These are phyloP conservation scores for Cyclotella distinguenda DNA, from an alignment of 108 stramenopile genomes.

Conservation along the genomic window DNA sequence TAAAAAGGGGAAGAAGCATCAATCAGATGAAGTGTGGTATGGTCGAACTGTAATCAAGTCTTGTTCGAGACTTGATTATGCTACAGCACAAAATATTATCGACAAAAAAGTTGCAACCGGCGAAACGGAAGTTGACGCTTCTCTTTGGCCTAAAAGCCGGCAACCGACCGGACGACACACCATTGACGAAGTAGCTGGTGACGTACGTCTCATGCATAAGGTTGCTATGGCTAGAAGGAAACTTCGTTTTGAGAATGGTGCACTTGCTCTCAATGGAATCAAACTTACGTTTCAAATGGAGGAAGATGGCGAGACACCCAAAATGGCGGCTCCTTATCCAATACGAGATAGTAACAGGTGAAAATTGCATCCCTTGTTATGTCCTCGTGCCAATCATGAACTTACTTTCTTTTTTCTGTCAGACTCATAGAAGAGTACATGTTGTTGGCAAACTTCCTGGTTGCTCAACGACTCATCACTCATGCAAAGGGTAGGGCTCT, in stretches of 20 bases:
- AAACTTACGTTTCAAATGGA: conserved; percentile 92
- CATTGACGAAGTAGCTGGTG: conserved; percentile 78
- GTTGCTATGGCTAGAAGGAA: conserved; percentile 83
- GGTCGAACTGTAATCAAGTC: conserved; percentile 93
- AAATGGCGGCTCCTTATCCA: conserved; percentile 79
- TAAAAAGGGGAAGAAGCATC: conserved; percentile 35
- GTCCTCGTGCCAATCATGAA: too few relatives aligned
- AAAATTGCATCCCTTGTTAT: neutral
- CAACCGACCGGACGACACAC: conserved; percentile 85
- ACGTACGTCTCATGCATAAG: conserved; percentile 87
- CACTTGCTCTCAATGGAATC: conserved; percentile 83
- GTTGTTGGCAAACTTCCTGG: conserved; percentile 96
- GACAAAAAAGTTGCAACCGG: conserved; percentile 72
- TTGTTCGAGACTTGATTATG: conserved; percentile 93
- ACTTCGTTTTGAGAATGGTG: conserved; percentile 87
- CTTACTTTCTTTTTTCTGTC: neutral
- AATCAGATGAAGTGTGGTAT: conserved; percentile 76
- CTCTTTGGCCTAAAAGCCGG: conserved; percentile 78
- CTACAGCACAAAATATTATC: conserved; percentile 94
- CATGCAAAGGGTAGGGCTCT: conserved; percentile 77
- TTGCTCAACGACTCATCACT: conserved; percentile 90
- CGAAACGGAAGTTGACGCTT: conserved; percentile 59
- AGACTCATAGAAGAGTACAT: conserved; percentile 96
- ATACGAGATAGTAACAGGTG: conserved; percentile 88
- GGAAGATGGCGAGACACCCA: conserved; percentile 85